Evolutionary conservation across 352 stramenopile genomes (phyloP).

Genomic region (Phytophthora pisi): DNA sequence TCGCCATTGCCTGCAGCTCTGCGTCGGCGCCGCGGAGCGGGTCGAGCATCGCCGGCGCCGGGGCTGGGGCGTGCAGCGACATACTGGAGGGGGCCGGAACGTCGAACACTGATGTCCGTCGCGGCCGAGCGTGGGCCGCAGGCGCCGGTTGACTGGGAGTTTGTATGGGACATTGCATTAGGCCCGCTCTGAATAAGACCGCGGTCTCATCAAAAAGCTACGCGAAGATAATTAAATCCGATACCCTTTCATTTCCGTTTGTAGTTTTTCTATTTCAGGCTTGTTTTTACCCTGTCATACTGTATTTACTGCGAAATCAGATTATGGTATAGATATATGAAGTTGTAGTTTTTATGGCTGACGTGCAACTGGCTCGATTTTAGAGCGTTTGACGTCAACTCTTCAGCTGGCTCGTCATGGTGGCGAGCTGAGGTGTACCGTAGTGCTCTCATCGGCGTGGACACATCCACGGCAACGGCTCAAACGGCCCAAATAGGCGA

Average conservation of each 20-base stretch:
- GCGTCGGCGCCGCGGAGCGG: constrained; percentile 9
- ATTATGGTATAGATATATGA: too few species aligned
- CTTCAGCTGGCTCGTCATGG: too few species aligned
- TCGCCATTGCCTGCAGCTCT: constrained; percentile 27
- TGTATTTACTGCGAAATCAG: not conserved
- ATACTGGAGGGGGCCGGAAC: constrained; percentile 2
- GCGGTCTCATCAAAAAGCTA: not conserved
- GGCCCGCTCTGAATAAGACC: too few species aligned
- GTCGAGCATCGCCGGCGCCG: not conserved
- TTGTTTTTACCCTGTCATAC: not conserved
- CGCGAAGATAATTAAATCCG: not conserved
- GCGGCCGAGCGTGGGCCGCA: not conserved
- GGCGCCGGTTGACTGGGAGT: too few species aligned
- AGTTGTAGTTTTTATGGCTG: not conserved
- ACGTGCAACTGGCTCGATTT: not conserved
- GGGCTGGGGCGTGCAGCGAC: not conserved
- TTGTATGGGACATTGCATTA: too few species aligned
- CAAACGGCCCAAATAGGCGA: too few species aligned
- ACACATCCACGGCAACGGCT: too few species aligned
- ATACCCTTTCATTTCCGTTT: too few species aligned
- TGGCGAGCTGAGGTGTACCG: too few species aligned
- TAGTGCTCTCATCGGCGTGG: too few species aligned
- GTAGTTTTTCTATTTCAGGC: too few species aligned
- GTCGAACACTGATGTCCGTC: constrained; percentile 32
- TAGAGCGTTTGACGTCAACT: too few species aligned